Conservation (phyloP, 768 basidiomycete species). For the Trichaptum fuscoviolaceum region DNA sequence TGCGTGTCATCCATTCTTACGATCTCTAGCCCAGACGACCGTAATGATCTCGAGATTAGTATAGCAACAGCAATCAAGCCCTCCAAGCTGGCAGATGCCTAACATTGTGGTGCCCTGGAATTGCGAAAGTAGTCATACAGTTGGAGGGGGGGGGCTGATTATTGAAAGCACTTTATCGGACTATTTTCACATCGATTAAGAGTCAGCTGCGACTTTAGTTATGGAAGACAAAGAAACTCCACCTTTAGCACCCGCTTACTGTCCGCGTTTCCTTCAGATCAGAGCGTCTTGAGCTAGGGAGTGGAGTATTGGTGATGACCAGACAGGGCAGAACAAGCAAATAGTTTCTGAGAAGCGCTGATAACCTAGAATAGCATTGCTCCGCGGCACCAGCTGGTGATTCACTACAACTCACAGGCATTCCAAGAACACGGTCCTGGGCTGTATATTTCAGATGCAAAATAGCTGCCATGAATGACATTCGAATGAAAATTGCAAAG, state of each 20-base stretch:
- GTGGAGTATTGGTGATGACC: not conserved
- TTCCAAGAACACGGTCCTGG: not conserved
- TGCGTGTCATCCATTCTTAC: not conserved
- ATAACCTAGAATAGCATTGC: not conserved
- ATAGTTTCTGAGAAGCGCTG: not conserved
- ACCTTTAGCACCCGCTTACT: not conserved
- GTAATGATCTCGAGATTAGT: not conserved
- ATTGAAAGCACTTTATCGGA: not conserved
- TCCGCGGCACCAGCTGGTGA: not conserved
- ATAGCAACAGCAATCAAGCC: not conserved
- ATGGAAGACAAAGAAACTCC: not conserved
- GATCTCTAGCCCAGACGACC: not conserved
- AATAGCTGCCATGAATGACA: not conserved
- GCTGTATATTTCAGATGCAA: not conserved
- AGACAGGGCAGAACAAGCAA: not conserved
- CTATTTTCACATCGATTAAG: not conserved
- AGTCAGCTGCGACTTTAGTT: not conserved
- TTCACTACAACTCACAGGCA: not conserved
- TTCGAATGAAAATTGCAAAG: not conserved
- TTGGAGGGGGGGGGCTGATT: not conserved
- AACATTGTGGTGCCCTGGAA: not conserved
- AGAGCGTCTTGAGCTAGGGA: not conserved
- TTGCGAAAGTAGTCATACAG: not conserved
- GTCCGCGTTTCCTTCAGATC: not conserved
- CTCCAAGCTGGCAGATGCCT: not conserved